Evolutionary conservation across 305 asterid genomes (phyloP).

Genomic region (Fraxinus ornus): DNA sequence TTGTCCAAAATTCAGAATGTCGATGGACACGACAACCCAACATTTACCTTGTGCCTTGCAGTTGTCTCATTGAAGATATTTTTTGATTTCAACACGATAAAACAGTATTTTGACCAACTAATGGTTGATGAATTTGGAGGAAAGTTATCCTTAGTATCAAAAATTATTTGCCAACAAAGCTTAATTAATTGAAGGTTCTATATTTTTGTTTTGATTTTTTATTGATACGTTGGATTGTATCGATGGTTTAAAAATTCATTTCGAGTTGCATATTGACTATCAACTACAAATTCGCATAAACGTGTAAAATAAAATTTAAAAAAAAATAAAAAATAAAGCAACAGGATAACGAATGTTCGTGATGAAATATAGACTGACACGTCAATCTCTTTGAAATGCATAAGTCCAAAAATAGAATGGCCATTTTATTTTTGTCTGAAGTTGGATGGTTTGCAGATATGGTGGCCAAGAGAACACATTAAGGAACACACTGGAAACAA

Average conservation of each 20-base stretch:
- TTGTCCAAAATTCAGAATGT: background rate
- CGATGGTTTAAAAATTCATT: too few species aligned
- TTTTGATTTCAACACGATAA: background rate
- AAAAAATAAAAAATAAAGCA: background rate
- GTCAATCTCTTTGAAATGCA: background rate
- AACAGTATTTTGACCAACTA: background rate
- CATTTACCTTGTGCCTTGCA: background rate
- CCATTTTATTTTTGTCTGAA: background rate
- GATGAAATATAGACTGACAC: background rate
- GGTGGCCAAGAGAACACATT: background rate
- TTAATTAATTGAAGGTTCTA: too few species aligned
- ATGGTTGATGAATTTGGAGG: too few species aligned
- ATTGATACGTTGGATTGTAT: too few species aligned
- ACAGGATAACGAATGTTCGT: background rate
- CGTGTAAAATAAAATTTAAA: background rate
- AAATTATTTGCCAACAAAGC: too few species aligned
- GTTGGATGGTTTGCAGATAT: background rate
- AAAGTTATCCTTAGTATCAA: too few species aligned
- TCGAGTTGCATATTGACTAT: background rate
- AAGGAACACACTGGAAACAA: background rate
- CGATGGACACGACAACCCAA: too few species aligned
- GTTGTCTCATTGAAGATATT: background rate
- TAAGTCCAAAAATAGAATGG: background rate
- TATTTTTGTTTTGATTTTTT: too few species aligned
- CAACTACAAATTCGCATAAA: background rate